Conservation (phyloP, 2,329 filamentous ascomycete genomes). For the Septoria petroselini region DNA sequence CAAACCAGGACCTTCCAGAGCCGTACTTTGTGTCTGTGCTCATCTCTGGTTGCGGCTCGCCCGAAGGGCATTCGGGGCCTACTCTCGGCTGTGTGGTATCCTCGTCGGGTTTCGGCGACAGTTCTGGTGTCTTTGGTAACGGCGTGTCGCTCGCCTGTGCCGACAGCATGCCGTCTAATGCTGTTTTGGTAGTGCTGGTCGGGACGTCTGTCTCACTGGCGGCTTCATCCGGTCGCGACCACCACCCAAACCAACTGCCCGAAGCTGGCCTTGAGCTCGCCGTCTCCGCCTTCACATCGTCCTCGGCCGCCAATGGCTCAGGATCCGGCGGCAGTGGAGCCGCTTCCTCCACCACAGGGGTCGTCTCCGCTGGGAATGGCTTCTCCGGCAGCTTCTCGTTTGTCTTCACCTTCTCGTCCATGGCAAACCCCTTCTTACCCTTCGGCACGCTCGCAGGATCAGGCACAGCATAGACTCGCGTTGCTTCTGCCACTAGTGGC, state of each 20-base stretch:
- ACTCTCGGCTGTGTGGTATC: conserved; percentile 2
- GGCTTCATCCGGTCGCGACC: conserved; percentile 51
- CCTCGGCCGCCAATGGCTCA: conserved; percentile 36
- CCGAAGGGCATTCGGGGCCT: conserved; percentile 7
- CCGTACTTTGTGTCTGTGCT: conserved; percentile 19
- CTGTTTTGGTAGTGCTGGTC: conserved; percentile 31
- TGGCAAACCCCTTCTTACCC: conserved; percentile 23
- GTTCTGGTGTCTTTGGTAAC: conserved; percentile 38
- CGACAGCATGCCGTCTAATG: conserved; percentile 29
- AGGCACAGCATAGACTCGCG: conserved; percentile 46
- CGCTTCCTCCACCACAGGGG: conserved; percentile 33
- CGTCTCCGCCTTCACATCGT: conserved; percentile 27
- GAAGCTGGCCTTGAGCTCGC: conserved; percentile 27
- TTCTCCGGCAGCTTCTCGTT: conserved; percentile 18
- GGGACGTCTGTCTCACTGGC: conserved; percentile 37
- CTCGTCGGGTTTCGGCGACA: conserved; percentile 11
- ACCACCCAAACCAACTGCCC: conserved; percentile 49
- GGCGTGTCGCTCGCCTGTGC: conserved; percentile 44
- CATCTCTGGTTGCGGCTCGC: conserved; percentile 28
- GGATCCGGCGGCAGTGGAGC: conserved; percentile 48
- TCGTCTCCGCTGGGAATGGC: conserved; percentile 13
- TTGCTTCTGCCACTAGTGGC: conserved; percentile 45
- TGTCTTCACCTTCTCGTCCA: conserved; percentile 27
- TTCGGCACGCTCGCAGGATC: conserved; percentile 32
- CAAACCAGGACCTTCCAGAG: conserved; percentile 47